A percentile compares a stretch with the other conserved stretches of the same genome.
phyloP scores from a whole-genome alignment of 2,329 filamentous ascomycete species.

The Sporothrix globosa region DNA sequence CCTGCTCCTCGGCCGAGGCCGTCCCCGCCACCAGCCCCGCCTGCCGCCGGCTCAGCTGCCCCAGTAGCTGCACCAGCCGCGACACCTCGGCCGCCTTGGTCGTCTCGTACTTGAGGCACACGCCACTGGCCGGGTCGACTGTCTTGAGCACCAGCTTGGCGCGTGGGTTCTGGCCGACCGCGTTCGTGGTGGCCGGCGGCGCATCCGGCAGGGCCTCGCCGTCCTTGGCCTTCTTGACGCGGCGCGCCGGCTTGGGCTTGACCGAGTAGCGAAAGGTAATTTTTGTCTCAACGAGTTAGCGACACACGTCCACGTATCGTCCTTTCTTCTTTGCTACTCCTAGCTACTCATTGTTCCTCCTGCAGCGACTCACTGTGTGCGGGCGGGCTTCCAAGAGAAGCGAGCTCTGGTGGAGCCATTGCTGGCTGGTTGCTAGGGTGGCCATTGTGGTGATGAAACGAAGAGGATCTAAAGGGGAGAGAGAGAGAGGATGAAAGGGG shows the following conservation, averaged over 20 bases:
- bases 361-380: constrained; percentile 61
- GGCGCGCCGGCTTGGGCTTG: constrained; percentile 46
- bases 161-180: constrained; percentile 50
- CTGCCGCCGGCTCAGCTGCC: constrained; percentile 72
- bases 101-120: constrained; percentile 87
- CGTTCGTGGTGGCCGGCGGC: constrained; percentile 37
- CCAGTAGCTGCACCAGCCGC: constrained; percentile 75
- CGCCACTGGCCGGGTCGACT: constrained; percentile 80
- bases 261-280: constrained; percentile 93
- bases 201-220: constrained; percentile 40
- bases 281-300: constrained; percentile 63
- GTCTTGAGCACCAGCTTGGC: constrained; percentile 84
- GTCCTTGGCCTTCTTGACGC: constrained; percentile 36
- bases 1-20: constrained; percentile 47
- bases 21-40: constrained; percentile 56
- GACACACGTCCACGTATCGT: background rate
- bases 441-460: constrained; percentile 62
- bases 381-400: constrained; percentile 86
- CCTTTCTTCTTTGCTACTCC: background rate
- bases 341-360: too few species aligned
- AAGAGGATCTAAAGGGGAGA: background rate
- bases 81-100: constrained; percentile 89
- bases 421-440: constrained; percentile 77
- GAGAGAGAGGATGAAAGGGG: background rate
- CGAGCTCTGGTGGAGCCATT: constrained; percentile 87